These are phyloP conservation scores for Aspergillus clavatus DNA, from an alignment of 2,329 filamentous ascomycete genomes.

Conservation along the genomic window DNA sequence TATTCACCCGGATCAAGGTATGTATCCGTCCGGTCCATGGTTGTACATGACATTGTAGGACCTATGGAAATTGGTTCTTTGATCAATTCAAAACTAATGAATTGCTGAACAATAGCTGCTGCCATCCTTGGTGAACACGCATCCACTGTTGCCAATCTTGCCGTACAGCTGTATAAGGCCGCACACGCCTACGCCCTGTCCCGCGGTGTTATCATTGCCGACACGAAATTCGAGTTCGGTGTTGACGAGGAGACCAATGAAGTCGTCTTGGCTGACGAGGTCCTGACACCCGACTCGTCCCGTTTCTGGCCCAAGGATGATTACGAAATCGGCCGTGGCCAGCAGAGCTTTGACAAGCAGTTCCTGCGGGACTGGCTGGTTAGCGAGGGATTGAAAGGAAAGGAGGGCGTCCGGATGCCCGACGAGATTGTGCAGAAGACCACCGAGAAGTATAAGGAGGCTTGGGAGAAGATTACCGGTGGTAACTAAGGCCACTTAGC, in stretches of 20 bases:
- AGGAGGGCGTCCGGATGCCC: conserved; percentile 67
- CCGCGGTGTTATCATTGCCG: conserved; percentile 70
- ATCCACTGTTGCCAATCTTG: conserved; percentile 59
- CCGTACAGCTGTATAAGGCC: conserved; percentile 58
- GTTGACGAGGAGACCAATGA: conserved; percentile 60
- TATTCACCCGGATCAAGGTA: conserved; percentile 66
- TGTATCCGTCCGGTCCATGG: conserved; percentile 12
- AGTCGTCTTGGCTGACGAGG: conserved; percentile 75
- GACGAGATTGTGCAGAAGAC: conserved; percentile 67
- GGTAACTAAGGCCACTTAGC: conserved; percentile 35
- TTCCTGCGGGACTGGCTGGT: conserved; percentile 78
- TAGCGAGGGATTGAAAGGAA: conserved; percentile 66
- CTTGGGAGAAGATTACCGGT: conserved; percentile 65
- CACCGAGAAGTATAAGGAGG: conserved; percentile 68
- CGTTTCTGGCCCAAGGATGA: conserved; percentile 77
- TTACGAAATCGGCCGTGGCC: conserved; percentile 68
- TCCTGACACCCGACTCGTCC: conserved; percentile 76
- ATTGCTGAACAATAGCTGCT: conserved; percentile 35
- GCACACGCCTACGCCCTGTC: conserved; percentile 44
- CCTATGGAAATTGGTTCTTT: background rate
- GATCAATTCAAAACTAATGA: background rate
- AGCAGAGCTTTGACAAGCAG: conserved; percentile 88
- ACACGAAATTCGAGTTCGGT: conserved; percentile 75
- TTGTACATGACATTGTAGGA: background rate
- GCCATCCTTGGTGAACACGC: conserved; percentile 64